phyloP scores from a whole-genome alignment of 2,329 filamentous ascomycete genomes.

The Aspergillus ochraceoroseus region DNA sequence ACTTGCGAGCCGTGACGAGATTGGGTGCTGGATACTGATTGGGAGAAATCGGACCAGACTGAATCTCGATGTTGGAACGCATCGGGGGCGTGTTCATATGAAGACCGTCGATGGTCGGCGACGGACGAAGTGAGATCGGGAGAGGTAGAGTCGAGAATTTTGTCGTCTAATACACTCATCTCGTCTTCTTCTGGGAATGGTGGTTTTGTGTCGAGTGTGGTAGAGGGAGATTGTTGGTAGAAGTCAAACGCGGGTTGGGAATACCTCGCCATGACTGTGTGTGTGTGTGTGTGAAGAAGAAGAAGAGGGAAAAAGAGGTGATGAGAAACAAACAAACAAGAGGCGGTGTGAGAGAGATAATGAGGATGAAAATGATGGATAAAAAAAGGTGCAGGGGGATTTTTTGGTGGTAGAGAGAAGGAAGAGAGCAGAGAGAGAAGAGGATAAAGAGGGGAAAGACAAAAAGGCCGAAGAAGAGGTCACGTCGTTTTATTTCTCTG shows the following conservation, averaged over 20 bases:
- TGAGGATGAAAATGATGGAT: no score
- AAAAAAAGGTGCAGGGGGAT: constrained; percentile 17
- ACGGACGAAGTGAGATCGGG: constrained; percentile 48
- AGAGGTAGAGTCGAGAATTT: constrained; percentile 48
- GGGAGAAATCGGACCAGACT: constrained; percentile 48
- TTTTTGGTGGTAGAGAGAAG: constrained; percentile 12
- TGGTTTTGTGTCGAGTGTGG: constrained; percentile 39
- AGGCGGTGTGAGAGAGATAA: constrained; percentile 27
- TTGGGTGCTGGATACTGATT: constrained; percentile 40
- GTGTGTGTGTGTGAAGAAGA: constrained; percentile 14
- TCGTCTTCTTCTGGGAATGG: constrained; percentile 48
- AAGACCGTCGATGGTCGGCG: constrained; percentile 42
- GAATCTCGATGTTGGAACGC: constrained; percentile 52
- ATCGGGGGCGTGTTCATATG: constrained; percentile 47
- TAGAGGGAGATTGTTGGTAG: constrained; percentile 43
- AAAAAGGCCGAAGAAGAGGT: constrained; percentile 14
- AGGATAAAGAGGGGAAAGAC: constrained; percentile 14
- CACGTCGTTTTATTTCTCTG: constrained; percentile 10
- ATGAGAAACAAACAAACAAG: constrained; percentile 17
- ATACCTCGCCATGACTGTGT: constrained; percentile 42
- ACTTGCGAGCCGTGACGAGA: constrained; percentile 42
- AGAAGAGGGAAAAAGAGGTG: constrained; percentile 8
- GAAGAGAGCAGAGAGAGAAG: constrained; percentile 13
- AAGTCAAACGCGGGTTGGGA: constrained; percentile 42
- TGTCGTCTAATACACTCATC: constrained; percentile 49